Conservation (phyloP, 805 yeast species). For the Kockiozyma suomiensis region DNA sequence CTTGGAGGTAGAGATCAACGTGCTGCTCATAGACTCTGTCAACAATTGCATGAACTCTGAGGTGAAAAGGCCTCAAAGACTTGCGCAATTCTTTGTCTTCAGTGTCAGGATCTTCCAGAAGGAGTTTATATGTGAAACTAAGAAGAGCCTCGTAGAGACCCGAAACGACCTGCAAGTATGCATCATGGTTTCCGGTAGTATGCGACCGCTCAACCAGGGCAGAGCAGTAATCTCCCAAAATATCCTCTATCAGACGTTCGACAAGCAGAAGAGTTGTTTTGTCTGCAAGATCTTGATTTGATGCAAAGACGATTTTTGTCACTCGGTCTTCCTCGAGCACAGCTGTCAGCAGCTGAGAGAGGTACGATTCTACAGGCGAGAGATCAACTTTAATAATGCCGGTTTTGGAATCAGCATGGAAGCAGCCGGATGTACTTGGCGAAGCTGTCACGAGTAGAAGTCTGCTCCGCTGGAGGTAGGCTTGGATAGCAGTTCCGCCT, state of each 20-base stretch:
- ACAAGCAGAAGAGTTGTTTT: slow-evolving; percentile 48
- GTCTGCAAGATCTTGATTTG: slow-evolving; percentile 47
- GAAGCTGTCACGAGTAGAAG: slow-evolving; percentile 24
- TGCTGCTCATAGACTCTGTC: slow-evolving; percentile 37
- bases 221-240: slow-evolving; percentile 37
- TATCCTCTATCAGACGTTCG: slow-evolving; percentile 49
- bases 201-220: slow-evolving; percentile 35
- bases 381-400: slow-evolving; percentile 30
- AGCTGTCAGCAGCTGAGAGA: slow-evolving; percentile 41
- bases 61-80: slow-evolving; percentile 16
- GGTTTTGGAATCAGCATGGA: slow-evolving; percentile 14
- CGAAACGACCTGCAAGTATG: slow-evolving; percentile 48
- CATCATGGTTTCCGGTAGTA: slow-evolving; percentile 14
- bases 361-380: slow-evolving; percentile 25
- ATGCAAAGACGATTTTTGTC: slow-evolving; percentile 52
- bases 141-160: slow-evolving; percentile 38
- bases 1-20: slow-evolving; percentile 40
- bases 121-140: slow-evolving; percentile 29
- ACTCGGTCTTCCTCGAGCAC: slow-evolving; percentile 47
- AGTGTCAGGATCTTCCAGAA: slow-evolving; percentile 36
- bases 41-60: slow-evolving; percentile 34
- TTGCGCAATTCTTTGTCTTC: slow-evolving; percentile 11
- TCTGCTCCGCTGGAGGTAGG: slow-evolving; percentile 36
- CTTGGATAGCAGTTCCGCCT: slow-evolving; percentile 41
- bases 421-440: slow-evolving; percentile 19